Conservation (phyloP, 108 stramenopile species). For the Skeletonema costatum region DNA sequence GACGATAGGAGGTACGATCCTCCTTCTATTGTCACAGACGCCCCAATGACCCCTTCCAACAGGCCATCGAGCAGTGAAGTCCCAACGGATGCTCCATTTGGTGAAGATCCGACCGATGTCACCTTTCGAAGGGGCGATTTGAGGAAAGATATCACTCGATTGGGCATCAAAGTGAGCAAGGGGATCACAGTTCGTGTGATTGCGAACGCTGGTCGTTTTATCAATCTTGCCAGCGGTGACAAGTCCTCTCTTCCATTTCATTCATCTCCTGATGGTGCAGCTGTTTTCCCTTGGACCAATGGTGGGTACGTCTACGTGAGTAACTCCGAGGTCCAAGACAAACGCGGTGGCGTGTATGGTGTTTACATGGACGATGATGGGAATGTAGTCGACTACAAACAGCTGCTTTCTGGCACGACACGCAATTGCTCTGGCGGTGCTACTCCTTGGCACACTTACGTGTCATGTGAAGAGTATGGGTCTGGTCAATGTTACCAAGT, state of each 20-base stretch:
- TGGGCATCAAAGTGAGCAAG: slow-evolving; percentile 10
- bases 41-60: not conserved
- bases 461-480: slow-evolving; percentile 61
- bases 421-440: slow-evolving; percentile 47
- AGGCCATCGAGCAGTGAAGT: not conserved
- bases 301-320: slow-evolving; percentile 35
- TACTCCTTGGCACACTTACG: slow-evolving; percentile 64
- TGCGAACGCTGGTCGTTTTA: not conserved
- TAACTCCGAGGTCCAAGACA: slow-evolving; percentile 18
- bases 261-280: slow-evolving; percentile 29
- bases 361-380: slow-evolving; percentile 37
- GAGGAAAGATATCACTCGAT: not conserved
- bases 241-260: slow-evolving; percentile 23
- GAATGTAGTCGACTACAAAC: slow-evolving; percentile 30
- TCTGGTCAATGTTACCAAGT: slow-evolving; percentile 51
- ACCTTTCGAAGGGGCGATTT: slow-evolving; percentile 10
- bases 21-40: not conserved
- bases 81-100: not conserved
- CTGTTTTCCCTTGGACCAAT: slow-evolving; percentile 17
- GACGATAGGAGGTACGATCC: not conserved
- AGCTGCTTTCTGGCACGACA: slow-evolving; percentile 20
- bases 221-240: not conserved
- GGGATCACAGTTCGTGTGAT: not conserved
- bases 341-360: slow-evolving; percentile 18
- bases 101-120: not conserved